Evolutionary conservation across 352 stramenopile species (phyloP).

Genomic region (Globisporangium perplexum): DNA sequence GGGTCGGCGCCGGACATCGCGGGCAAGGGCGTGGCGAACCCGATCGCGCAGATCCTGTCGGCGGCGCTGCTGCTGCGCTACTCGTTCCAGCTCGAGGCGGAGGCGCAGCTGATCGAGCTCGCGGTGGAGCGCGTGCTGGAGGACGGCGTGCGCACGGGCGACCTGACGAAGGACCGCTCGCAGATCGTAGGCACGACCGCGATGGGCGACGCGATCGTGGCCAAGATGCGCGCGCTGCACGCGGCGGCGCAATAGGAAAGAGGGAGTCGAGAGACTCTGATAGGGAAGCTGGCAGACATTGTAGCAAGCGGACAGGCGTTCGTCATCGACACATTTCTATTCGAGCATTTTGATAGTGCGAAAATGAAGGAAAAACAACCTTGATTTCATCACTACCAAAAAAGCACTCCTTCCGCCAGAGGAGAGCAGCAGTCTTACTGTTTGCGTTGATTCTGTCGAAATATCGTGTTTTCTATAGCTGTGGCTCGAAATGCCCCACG

Average conservation of each 20-base stretch:
- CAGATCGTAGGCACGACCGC: constrained; percentile 55
- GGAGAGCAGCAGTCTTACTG: no score
- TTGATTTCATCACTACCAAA: no score
- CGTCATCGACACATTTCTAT: no score
- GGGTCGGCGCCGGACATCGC: constrained; percentile 98
- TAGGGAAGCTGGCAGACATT: no score
- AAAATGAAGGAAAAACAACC: no score
- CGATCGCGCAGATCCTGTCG: constrained; percentile 97
- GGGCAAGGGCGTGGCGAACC: constrained; percentile 95
- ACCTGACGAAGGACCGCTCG: constrained; percentile 62
- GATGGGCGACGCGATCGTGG: constrained; percentile 80
- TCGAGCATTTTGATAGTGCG: no score
- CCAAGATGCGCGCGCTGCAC: constrained; percentile 63
- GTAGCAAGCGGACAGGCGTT: no score
- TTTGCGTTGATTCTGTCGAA: no score
- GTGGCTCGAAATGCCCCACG: no score
- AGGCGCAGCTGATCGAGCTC: constrained; percentile 75
- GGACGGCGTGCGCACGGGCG: constrained; percentile 79
- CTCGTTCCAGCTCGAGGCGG: constrained; percentile 78
- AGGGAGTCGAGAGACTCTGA: no score
- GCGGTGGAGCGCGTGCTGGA: constrained; percentile 82
- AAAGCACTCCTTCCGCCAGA: no score
- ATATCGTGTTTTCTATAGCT: no score
- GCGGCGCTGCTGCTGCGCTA: constrained; percentile 97
- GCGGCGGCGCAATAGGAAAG: neutral